A percentile compares a stretch with the other conserved stretches of the same genome.
phyloP scores from a whole-genome alignment of 192 early-diverging fungal species.

The Backusella macrospora region DNA sequence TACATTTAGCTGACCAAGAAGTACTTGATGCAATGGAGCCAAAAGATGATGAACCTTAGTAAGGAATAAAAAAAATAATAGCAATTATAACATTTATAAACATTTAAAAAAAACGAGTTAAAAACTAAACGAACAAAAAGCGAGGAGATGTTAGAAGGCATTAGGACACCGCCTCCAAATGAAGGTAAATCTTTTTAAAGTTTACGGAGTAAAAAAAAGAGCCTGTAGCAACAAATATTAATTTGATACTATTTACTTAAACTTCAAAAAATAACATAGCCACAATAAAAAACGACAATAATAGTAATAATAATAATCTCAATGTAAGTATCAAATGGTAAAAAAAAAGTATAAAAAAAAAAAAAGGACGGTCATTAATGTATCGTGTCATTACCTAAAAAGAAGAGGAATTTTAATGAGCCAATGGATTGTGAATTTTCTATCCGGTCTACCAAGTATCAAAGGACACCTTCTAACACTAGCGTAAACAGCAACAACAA shows the following conservation, averaged over 20 bases:
- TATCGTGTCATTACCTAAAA: not conserved
- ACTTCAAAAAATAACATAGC: not conserved
- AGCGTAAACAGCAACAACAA: too few relatives aligned
- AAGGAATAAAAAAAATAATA: not conserved
- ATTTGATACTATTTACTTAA: not conserved
- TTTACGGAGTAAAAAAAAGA: slow-evolving; percentile 15
- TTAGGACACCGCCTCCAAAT: not conserved
- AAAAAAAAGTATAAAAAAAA: too few relatives aligned
- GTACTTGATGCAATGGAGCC: not conserved
- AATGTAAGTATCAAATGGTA: too few relatives aligned
- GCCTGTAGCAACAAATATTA: not conserved
- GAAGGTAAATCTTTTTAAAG: slow-evolving; percentile 3
- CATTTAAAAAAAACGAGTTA: not conserved
- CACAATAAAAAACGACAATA: not conserved
- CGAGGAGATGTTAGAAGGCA: not conserved
- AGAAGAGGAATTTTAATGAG: not conserved
- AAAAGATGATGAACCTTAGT: not conserved
- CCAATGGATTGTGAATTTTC: not conserved
- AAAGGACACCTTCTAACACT: not conserved
- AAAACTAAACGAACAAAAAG: not conserved
- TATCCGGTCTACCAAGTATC: not conserved
- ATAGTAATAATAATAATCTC: not conserved
- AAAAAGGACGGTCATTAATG: too few relatives aligned
- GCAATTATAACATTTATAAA: not conserved
- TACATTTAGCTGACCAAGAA: slow-evolving; percentile 9